These are phyloP conservation scores for Lipomyces spencermartinsiae DNA, from an alignment of 805 yeast species.

Conservation along the genomic window DNA sequence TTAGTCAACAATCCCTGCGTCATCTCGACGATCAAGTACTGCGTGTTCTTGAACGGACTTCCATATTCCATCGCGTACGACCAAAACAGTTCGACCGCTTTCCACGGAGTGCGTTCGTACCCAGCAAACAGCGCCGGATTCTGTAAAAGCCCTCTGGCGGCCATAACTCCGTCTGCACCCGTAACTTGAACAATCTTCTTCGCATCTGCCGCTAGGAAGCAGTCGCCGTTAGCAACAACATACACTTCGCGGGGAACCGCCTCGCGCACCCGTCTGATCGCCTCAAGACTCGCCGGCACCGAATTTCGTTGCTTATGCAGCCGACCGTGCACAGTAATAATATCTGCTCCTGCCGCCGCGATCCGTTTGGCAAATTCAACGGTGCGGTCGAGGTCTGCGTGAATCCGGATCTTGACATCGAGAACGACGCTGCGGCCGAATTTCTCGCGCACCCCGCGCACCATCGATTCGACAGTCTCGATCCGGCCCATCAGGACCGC, in stretches of 20 bases:
- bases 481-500: constrained; percentile 91
- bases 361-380: constrained; percentile 71
- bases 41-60: constrained; percentile 79
- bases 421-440: constrained; percentile 76
- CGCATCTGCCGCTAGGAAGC: constrained; percentile 73
- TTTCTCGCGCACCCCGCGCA: constrained; percentile 74
- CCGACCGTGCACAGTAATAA: constrained; percentile 93
- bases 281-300: constrained; percentile 80
- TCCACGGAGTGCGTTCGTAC: constrained; percentile 80
- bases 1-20: constrained; percentile 56
- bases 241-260: constrained; percentile 62
- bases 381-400: constrained; percentile 75
- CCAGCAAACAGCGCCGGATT: constrained; percentile 93
- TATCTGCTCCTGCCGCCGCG: constrained; percentile 89
- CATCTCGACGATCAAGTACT: constrained; percentile 92
- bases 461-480: constrained; percentile 82
- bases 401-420: constrained; percentile 92
- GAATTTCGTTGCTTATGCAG: constrained; percentile 84
- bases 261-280: constrained; percentile 69
- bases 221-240: constrained; percentile 98
- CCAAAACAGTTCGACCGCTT: constrained; percentile 83
- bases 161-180: constrained; percentile 91
- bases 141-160: constrained; percentile 83
- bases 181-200: constrained; percentile 65
- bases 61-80: constrained; percentile 80